phyloP scores from a whole-genome alignment of 805 yeast genomes.

The Starmerella etchellsii region DNA sequence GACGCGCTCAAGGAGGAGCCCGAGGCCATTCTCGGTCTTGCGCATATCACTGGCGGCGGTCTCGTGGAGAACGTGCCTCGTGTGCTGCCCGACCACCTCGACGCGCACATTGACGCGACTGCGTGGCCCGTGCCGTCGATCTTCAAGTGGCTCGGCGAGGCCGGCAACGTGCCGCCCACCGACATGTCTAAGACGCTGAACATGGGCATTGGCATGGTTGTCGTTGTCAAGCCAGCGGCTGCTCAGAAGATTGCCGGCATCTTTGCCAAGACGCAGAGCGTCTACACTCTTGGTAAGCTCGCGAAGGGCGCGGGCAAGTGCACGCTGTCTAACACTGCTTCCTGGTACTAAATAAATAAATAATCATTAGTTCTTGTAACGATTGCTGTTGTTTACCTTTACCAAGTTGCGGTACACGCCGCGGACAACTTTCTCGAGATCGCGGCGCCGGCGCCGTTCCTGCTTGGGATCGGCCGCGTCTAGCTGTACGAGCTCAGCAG shows the following conservation, averaged over 20 bases:
- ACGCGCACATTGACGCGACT: constrained; percentile 67
- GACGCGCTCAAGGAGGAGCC: constrained; percentile 43
- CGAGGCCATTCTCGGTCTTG: constrained; percentile 67
- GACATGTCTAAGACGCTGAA: constrained; percentile 88
- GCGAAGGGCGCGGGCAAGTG: constrained; percentile 35
- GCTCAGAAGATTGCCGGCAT: constrained; percentile 46
- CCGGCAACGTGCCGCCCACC: constrained; percentile 75
- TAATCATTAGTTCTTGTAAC: not conserved
- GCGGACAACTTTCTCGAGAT: not conserved
- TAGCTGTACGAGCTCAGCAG: no score
- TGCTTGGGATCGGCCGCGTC: no score
- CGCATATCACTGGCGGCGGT: constrained; percentile 98
- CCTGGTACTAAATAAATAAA: constrained; percentile 23
- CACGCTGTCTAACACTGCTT: constrained; percentile 24
- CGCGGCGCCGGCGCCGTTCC: not conserved
- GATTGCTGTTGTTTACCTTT: not conserved
- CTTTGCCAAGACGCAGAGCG: constrained; percentile 57
- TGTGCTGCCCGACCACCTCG: constrained; percentile 67
- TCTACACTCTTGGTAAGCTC: constrained; percentile 54
- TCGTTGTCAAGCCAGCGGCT: constrained; percentile 59
- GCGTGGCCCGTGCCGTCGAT: constrained; percentile 79
- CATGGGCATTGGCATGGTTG: constrained; percentile 94
- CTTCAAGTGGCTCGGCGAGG: constrained; percentile 85
- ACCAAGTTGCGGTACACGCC: not conserved
- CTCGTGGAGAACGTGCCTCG: constrained; percentile 92